Evolutionary conservation across 2,329 filamentous ascomycete species (phyloP), one percentile per base, ranked within the genome.

Genomic region (Aspergillus fischeri): DNA sequence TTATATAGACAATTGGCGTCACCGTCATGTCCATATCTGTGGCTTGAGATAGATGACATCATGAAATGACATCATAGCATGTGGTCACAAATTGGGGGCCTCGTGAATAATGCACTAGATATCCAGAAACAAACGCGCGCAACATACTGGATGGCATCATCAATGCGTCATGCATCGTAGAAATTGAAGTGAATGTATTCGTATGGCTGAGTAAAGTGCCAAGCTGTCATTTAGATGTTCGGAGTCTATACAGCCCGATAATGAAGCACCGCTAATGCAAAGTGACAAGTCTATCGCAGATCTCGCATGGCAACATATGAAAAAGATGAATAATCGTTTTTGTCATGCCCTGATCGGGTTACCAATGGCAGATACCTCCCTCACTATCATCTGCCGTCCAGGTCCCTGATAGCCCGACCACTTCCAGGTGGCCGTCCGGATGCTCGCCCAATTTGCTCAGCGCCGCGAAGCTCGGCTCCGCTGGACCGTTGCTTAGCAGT

Each of bases 361-460:
- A 83, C 78, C 81, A 83, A 68, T 82, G 78, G 64, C 81, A 83
- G 24, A 83, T 78, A 0, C 84, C 84, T 25, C 84, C 84, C 60
- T 85, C 92, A 52, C 86, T 86, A 57, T 96, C 91, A 67, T 95
- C 91, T 69, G 94, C 87, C n/a, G 86, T 89, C 92, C 92, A 97
- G 0, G 86, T 88, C 2, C 90, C 91, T 5, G 92, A 91, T 53
- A 97, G 77, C 0, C 92, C 92, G 54, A 86, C 83, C 57, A 85
- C 78, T 67, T 84, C 79, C 28, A 83, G 73, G 60, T 82, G 79
- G 1, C 82, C 83, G 62, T 81, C 78, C 0, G 80, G 73, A 42
- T 81, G 76, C 67, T 84, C 81, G 21, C 76, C 79, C 49, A 83
- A 70, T 64, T 82, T 83, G 47, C 79, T 81, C 56, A 85, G 64